These are phyloP conservation scores for Calonectria ilicicola DNA, from an alignment of 2,329 filamentous ascomycete genomes.

Conservation along the genomic window DNA sequence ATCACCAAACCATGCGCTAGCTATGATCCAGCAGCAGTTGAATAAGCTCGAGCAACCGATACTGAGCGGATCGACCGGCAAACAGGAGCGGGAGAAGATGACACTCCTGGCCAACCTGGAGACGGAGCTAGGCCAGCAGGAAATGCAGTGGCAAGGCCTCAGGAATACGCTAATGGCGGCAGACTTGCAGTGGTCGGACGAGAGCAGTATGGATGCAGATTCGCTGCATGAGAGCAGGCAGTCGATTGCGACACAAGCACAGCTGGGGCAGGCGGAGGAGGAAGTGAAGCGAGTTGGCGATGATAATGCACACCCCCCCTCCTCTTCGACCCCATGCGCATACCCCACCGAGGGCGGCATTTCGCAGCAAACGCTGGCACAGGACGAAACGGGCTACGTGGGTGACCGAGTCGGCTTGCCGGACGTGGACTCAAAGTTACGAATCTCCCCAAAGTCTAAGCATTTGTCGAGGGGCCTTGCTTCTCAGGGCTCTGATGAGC, in stretches of 20 bases:
- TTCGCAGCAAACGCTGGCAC: conserved; percentile 18
- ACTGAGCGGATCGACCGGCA: conserved; percentile 40
- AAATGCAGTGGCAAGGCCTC: conserved; percentile 70
- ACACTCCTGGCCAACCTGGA: conserved; percentile 70
- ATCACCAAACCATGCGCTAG: conserved; percentile 62
- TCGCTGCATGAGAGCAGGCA: conserved; percentile 33
- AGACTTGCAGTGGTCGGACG: conserved; percentile 58
- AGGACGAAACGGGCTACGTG: conserved; percentile 7
- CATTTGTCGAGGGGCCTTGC: conserved; percentile 63
- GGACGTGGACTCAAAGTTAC: conserved; percentile 48
- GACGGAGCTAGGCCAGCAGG: conserved; percentile 70
- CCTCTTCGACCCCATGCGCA: conserved; percentile 1
- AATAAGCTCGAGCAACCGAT: conserved; percentile 59
- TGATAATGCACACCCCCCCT: conserved; percentile 22
- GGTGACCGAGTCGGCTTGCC: conserved; percentile 12
- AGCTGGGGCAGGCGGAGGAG: conserved; percentile 10
- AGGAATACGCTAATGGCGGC: conserved; percentile 61
- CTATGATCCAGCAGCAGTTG: conserved; percentile 65
- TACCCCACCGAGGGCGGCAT: conserved; percentile 13
- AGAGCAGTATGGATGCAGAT: conserved; percentile 46
- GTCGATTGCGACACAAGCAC: conserved; percentile 5
- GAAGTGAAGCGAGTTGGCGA: conserved; percentile 2
- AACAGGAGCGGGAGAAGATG: conserved; percentile 57
- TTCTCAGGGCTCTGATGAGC: conserved; percentile 64
- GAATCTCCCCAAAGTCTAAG: conserved; percentile 32